Percentiles rank a stretch among this genome's conserved stretches.
Evolutionary conservation across 148 eudicot genomes (phyloP).

Genomic region (Nyssa sinensis): DNA sequence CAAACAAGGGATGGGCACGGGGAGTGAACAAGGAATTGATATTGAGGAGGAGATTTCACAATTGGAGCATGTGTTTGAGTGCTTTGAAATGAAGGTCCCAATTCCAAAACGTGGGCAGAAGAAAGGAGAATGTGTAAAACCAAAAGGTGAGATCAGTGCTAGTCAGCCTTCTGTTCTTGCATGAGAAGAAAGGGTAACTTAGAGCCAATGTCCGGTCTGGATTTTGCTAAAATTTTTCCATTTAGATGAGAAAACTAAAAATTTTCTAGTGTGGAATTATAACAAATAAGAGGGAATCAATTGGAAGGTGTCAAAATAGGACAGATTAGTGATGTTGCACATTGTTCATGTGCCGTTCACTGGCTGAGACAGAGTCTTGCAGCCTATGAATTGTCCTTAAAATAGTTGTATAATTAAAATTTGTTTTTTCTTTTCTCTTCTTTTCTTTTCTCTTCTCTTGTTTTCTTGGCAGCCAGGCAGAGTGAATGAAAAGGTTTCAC

Average conservation of each 20-base stretch:
- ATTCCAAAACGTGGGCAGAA: slow-evolving; percentile 28
- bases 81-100: slow-evolving; percentile 33
- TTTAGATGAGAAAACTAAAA: not conserved
- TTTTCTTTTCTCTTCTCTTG: not conserved
- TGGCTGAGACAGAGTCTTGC: slow-evolving; percentile 2
- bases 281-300: slow-evolving; percentile 1
- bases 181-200: not conserved
- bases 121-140: slow-evolving; percentile 24
- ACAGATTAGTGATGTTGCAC: not conserved
- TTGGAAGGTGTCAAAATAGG: slow-evolving; percentile 5
- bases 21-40: slow-evolving; percentile 23
- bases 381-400: slow-evolving; percentile 10
- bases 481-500: not conserved
- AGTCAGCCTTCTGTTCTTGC: slow-evolving; percentile 22
- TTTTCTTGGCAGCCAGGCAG: slow-evolving; percentile 7
- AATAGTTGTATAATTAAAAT: slow-evolving; percentile 4
- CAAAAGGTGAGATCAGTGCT: slow-evolving; percentile 23
- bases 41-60: slow-evolving; percentile 42
- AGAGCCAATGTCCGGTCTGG: too few relatives aligned
- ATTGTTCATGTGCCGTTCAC: not conserved
- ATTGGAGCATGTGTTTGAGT: slow-evolving; percentile 45
- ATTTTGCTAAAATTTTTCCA: too few relatives aligned
- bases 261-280: not conserved
- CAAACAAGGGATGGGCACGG: slow-evolving; percentile 23
- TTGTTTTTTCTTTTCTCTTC: too few relatives aligned